Percentiles rank a stretch among this genome's conserved stretches.
phyloP scores from a whole-genome alignment of 2,329 filamentous ascomycete species.

The Colletotrichum sp. region DNA sequence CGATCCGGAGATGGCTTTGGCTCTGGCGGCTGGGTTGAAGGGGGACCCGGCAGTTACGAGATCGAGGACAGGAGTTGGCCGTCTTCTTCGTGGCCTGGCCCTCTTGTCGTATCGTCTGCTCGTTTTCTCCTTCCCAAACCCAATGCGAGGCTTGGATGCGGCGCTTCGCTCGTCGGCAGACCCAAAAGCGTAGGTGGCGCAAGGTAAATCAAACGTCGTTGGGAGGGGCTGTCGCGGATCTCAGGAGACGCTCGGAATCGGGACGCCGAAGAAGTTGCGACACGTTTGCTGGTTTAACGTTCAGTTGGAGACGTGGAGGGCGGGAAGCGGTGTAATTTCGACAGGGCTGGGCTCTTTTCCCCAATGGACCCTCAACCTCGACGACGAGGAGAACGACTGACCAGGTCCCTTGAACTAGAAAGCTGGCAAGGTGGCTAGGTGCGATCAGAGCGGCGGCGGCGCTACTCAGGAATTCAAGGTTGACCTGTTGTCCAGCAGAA shows the following conservation, averaged over 20 bases:
- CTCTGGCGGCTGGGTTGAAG: neutral
- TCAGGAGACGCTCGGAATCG: conserved; percentile 19
- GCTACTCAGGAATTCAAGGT: neutral
- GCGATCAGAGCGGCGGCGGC: neutral
- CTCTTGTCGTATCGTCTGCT: neutral
- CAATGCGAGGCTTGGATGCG: neutral
- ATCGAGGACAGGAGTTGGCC: neutral
- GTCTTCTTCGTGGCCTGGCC: neutral
- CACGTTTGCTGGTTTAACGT: conserved; percentile 9
- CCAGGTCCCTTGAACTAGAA: neutral
- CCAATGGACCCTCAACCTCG: neutral
- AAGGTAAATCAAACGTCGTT: conserved; percentile 14
- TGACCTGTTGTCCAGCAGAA: conserved; percentile 7
- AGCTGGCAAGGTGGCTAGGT: neutral
- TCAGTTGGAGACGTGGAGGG: neutral
- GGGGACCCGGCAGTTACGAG: neutral
- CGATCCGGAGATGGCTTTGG: neutral
- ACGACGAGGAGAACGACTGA: neutral
- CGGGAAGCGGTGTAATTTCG: neutral
- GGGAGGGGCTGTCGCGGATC: conserved; percentile 16
- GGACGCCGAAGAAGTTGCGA: conserved; percentile 7
- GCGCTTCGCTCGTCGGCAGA: neutral
- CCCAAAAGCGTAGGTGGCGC: neutral
- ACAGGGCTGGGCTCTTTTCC: neutral
- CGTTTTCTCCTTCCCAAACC: neutral